These are phyloP conservation scores for Hypsizygus ulmarius DNA, from an alignment of 1,284 basidiomycete genomes.

Conservation along the genomic window DNA sequence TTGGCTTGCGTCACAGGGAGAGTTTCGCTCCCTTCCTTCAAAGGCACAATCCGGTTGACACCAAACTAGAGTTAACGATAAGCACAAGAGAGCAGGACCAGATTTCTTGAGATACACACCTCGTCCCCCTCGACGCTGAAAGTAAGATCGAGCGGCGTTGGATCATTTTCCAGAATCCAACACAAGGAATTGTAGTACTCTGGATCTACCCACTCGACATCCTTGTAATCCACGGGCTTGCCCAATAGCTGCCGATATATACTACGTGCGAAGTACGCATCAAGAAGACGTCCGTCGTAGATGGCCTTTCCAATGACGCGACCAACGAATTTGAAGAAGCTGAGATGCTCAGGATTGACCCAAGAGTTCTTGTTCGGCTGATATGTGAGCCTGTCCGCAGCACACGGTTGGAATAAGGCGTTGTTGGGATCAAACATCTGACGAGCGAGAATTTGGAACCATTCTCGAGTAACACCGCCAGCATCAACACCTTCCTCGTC, in stretches of 20 bases:
- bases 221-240: constrained; percentile 89
- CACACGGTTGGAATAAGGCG: constrained; percentile 96
- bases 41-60: constrained; percentile 78
- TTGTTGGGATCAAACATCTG: constrained; percentile 99
- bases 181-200: constrained; percentile 93
- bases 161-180: constrained; percentile 92
- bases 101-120: constrained; percentile 43
- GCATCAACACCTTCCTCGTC: constrained; percentile 99
- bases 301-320: constrained; percentile 96
- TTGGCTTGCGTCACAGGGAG: constrained; percentile 93
- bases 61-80: constrained; percentile 65
- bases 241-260: constrained; percentile 92
- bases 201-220: constrained; percentile 95
- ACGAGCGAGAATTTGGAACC: constrained; percentile 96
- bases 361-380: constrained; percentile 96
- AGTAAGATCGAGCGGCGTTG: constrained; percentile 79
- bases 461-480: constrained; percentile 96
- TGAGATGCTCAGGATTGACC: constrained; percentile 92
- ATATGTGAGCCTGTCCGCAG: constrained; percentile 91
- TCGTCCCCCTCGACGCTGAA: constrained; percentile 93
- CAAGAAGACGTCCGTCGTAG: constrained; percentile 92
- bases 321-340: constrained; percentile 99
- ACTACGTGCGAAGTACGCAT: constrained; percentile 97
- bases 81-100: background rate
- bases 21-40: constrained; percentile 82